Evolutionary conservation across 2,329 filamentous ascomycete genomes (phyloP).

Genomic region (Botryosphaeria dothidea): DNA sequence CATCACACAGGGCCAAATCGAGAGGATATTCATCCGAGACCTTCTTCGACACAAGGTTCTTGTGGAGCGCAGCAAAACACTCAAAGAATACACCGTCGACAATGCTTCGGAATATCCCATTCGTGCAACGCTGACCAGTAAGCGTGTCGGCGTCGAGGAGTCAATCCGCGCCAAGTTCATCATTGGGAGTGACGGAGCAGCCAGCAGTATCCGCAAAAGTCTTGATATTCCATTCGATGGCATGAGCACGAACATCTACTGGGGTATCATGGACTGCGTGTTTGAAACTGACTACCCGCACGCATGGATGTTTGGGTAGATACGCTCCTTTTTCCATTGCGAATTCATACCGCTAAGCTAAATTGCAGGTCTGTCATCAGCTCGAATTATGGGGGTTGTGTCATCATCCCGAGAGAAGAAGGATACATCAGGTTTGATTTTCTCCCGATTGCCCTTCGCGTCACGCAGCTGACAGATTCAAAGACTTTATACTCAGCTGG

Average conservation of each 20-base stretch:
- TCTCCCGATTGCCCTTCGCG: background rate
- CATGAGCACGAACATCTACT: slow-evolving; percentile 36
- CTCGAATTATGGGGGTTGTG: slow-evolving; percentile 31
- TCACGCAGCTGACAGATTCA: slow-evolving; percentile 26
- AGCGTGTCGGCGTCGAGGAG: slow-evolving; percentile 26
- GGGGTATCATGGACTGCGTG: slow-evolving; percentile 34
- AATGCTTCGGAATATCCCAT: background rate
- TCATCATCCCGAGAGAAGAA: slow-evolving; percentile 38
- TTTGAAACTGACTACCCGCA: slow-evolving; percentile 24
- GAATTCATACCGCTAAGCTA: background rate
- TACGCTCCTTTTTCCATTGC: background rate
- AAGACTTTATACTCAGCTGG: slow-evolving; percentile 36
- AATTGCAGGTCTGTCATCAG: slow-evolving; percentile 19
- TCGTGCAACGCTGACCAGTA: slow-evolving; percentile 21
- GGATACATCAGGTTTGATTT: slow-evolving; percentile 24
- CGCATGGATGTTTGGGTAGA: slow-evolving; percentile 24
- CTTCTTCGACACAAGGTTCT: slow-evolving; percentile 34
- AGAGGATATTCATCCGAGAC: slow-evolving; percentile 40
- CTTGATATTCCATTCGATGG: slow-evolving; percentile 32
- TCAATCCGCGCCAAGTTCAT: slow-evolving; percentile 33
- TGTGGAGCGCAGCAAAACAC: slow-evolving; percentile 31
- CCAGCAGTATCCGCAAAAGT: slow-evolving; percentile 33
- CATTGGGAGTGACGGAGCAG: slow-evolving; percentile 34
- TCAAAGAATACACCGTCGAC: slow-evolving; percentile 23
- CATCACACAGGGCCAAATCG: slow-evolving; percentile 40